Evolutionary conservation across 805 yeast genomes (phyloP).

Genomic region (Grigorovia humatica): DNA sequence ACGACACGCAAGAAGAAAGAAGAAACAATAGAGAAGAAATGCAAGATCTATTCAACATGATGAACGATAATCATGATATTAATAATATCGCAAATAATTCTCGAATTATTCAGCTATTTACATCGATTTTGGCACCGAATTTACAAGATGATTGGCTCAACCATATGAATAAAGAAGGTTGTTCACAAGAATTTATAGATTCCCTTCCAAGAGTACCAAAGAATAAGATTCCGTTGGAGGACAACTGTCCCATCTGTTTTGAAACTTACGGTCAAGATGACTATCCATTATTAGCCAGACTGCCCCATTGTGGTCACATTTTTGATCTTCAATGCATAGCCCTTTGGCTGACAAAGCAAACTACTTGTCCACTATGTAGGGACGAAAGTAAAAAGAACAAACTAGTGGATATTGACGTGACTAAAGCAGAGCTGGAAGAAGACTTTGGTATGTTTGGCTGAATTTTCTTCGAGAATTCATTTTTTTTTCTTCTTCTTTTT

Average conservation of each 20-base stretch:
- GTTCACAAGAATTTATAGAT: conserved; percentile 62
- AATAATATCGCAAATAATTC: background rate
- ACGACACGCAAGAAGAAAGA: conserved; percentile 10
- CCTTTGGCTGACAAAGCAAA: conserved; percentile 71
- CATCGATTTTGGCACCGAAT: conserved; percentile 15
- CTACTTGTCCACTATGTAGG: conserved; percentile 82
- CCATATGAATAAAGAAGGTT: conserved; percentile 35
- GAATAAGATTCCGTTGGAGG: conserved; percentile 33
- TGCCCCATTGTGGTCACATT: conserved; percentile 68
- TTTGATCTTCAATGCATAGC: conserved; percentile 86
- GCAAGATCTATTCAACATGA: conserved; percentile 7
- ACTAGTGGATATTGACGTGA: conserved; percentile 27
- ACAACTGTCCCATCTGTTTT: conserved; percentile 81
- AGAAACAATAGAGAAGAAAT: conserved; percentile 6
- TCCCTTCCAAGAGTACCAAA: conserved; percentile 60
- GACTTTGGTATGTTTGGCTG: conserved; percentile 76
- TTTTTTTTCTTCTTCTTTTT: background rate
- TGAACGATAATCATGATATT: background rate
- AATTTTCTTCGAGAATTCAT: background rate
- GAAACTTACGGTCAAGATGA: conserved; percentile 58
- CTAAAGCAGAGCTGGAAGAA: conserved; percentile 55
- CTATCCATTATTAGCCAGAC: conserved; percentile 67
- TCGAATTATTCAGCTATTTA: conserved; percentile 5
- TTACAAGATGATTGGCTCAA: conserved; percentile 21
- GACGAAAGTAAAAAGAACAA: conserved; percentile 51